Percentiles rank a stretch among this genome's conserved stretches.
These are phyloP conservation scores for Ogataea hybrid DNA, from an alignment of 1,139 yeast genomes.

Conservation along the genomic window DNA sequence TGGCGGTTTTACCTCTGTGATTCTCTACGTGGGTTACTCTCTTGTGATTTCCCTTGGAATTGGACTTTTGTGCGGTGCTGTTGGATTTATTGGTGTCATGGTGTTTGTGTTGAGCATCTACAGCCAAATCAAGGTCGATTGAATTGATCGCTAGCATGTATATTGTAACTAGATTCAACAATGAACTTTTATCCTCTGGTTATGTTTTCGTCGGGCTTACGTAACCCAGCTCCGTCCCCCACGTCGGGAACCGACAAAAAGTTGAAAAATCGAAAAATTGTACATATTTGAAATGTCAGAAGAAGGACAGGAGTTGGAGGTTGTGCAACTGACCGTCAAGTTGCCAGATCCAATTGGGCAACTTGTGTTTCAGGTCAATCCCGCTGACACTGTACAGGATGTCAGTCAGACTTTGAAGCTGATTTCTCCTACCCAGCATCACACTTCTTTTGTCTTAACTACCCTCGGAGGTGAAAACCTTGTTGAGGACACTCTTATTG, in stretches of 20 bases:
- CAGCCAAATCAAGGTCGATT: slow-evolving; percentile 83
- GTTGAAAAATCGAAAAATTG: slow-evolving; percentile 1
- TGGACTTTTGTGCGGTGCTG: slow-evolving; percentile 82
- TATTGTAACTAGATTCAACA: slow-evolving; percentile 6
- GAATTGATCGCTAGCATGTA: slow-evolving; percentile 7
- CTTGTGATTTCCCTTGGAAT: slow-evolving; percentile 64
- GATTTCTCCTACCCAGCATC: slow-evolving; percentile 53
- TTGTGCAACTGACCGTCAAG: slow-evolving; percentile 26
- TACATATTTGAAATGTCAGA: slow-evolving; percentile 10
- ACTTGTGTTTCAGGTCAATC: slow-evolving; percentile 39
- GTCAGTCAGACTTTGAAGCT: slow-evolving; percentile 57
- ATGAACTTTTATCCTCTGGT: not conserved
- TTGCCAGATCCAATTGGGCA: slow-evolving; percentile 30
- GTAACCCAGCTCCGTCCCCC: slow-evolving; percentile 2
- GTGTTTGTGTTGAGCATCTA: slow-evolving; percentile 78
- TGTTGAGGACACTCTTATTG: slow-evolving; percentile 32
- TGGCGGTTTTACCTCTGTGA: slow-evolving; percentile 73
- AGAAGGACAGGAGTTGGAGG: slow-evolving; percentile 7
- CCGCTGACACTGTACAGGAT: slow-evolving; percentile 53
- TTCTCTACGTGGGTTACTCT: slow-evolving; percentile 86
- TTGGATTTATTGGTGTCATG: slow-evolving; percentile 78
- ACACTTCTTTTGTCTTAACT: slow-evolving; percentile 56
- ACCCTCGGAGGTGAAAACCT: slow-evolving; percentile 13
- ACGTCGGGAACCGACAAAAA: slow-evolving; percentile 4
- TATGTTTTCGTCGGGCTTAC: not conserved